A percentile compares a stretch with the other conserved stretches of the same genome.
phyloP scores from a whole-genome alignment of 2,329 filamentous ascomycete species.

The Diaporthe citriasiana region DNA sequence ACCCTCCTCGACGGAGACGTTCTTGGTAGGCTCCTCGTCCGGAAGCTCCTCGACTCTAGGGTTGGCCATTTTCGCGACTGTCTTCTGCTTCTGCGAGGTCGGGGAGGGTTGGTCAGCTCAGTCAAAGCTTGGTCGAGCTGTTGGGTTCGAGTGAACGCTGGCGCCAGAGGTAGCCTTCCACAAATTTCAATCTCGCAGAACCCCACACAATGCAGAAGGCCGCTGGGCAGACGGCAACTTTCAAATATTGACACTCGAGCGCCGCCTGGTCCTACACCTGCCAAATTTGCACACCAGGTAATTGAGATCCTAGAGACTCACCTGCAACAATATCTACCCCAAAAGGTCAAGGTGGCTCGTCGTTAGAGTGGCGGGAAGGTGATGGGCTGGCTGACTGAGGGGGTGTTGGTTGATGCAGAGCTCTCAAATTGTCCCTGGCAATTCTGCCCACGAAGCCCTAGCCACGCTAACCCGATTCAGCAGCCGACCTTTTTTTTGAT shows the following conservation, averaged over 20 bases:
- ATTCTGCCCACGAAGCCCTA: conserved; percentile 44
- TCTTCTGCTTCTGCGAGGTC: conserved; percentile 36
- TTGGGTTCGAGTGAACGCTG: conserved; percentile 25
- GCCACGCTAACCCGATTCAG: conserved; percentile 57
- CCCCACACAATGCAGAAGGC: conserved; percentile 41
- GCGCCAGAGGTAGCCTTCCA: conserved; percentile 37
- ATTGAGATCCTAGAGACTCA: conserved; percentile 33
- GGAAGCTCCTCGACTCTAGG: conserved; percentile 97
- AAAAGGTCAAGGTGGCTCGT: conserved; percentile 30
- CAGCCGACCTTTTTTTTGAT: conserved; percentile 48
- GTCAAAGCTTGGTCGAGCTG: conserved; percentile 37
- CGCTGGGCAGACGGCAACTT: conserved; percentile 26
- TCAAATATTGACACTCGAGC: background rate
- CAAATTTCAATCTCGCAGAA: conserved; percentile 40
- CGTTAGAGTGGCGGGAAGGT: conserved; percentile 35
- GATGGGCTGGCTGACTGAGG: conserved; percentile 33
- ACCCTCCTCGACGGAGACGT: conserved; percentile 82
- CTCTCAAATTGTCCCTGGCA: conserved; percentile 41
- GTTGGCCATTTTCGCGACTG: conserved; percentile 83
- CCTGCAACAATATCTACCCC: conserved; percentile 33
- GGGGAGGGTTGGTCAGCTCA: conserved; percentile 48
- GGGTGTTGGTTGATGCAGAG: conserved; percentile 35
- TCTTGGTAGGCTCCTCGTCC: conserved; percentile 91
- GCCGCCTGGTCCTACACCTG: background rate
- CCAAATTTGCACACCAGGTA: conserved; percentile 1